Evolutionary conservation across 352 stramenopile species (phyloP).

Genomic region (Globisporangium radiosum): DNA sequence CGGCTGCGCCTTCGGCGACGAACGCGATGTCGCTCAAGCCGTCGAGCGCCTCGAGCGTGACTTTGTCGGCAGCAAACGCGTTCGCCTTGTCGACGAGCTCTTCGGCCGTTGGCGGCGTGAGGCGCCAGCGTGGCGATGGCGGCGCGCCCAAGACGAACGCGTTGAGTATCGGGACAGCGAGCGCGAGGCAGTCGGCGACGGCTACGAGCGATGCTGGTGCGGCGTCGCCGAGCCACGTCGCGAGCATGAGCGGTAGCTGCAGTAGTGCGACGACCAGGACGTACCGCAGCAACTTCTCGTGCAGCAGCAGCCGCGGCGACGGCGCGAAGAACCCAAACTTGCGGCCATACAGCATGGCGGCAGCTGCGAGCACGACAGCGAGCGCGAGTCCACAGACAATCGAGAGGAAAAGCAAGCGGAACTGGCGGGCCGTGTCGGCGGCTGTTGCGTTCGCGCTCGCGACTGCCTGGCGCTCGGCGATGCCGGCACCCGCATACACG

Average conservation of each 20-base stretch:
- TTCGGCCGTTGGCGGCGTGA: conserved; percentile 3
- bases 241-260: conserved; percentile 44
- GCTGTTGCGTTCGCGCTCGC: conserved; percentile 8
- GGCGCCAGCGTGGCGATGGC: conserved; percentile 31
- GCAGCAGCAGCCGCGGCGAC: conserved; percentile 39
- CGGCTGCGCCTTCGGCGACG: conserved; percentile 42
- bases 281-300: conserved; percentile 14
- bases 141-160: conserved; percentile 59
- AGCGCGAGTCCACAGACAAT: conserved; percentile 36
- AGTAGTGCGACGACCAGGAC: conserved; percentile 28
- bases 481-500: conserved; percentile 46
- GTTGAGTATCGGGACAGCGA: conserved; percentile 48
- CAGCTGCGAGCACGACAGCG: conserved; percentile 19
- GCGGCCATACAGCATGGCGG: conserved; percentile 36
- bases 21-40: conserved; percentile 22
- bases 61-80: conserved; percentile 8
- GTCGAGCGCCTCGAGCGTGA: conserved; percentile 23
- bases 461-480: conserved; percentile 2
- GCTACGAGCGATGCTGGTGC: conserved; percentile 19
- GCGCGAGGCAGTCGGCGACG: conserved; percentile 49
- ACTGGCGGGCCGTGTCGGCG: conserved; percentile 21
- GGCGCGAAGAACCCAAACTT: conserved; percentile 35
- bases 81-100: conserved; percentile 14
- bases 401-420: background rate
- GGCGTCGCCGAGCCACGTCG: conserved; percentile 21